phyloP scores from a whole-genome alignment of 805 yeast species.

The Babjeviella inositovora region DNA sequence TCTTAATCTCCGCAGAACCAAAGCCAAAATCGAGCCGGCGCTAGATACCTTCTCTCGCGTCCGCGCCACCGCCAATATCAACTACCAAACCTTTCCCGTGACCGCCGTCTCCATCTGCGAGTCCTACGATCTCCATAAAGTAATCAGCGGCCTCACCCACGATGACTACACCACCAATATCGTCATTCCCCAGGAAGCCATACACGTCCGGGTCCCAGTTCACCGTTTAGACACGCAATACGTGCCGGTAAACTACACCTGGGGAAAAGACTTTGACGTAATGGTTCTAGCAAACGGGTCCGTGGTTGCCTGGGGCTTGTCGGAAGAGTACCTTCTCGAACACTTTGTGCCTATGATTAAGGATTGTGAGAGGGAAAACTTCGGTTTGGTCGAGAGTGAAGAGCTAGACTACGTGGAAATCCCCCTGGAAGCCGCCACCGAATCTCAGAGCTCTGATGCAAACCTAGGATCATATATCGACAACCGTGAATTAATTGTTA shows the following conservation, averaged over 20 bases:
- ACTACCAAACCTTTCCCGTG: no score
- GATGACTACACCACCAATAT: constrained; percentile 17
- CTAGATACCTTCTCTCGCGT: no score
- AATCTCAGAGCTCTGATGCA: no score
- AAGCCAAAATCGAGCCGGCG: constrained; percentile 58
- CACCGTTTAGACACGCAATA: no score
- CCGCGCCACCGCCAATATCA: no score
- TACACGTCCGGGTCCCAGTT: constrained; percentile 30
- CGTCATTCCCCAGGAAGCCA: constrained; percentile 55
- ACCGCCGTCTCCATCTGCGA: constrained; percentile 67
- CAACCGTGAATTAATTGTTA: constrained; percentile 57
- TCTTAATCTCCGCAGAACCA: no score
- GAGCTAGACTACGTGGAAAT: constrained; percentile 69
- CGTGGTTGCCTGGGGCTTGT: constrained; percentile 70
- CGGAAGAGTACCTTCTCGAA: constrained; percentile 30
- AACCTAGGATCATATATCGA: no score
- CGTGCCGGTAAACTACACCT: constrained; percentile 4
- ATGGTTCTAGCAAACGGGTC: constrained; percentile 67
- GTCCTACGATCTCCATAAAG: constrained; percentile 37
- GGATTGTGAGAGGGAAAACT: constrained; percentile 27
- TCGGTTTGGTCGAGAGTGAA: constrained; percentile 50
- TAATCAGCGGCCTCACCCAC: constrained; percentile 17
- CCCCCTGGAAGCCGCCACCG: constrained; percentile 3
- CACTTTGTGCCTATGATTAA: constrained; percentile 36
- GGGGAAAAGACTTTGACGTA: constrained; percentile 29